Evolutionary conservation across 1,284 basidiomycete genomes (phyloP).

Genomic region (Microbotryum saponariae): DNA sequence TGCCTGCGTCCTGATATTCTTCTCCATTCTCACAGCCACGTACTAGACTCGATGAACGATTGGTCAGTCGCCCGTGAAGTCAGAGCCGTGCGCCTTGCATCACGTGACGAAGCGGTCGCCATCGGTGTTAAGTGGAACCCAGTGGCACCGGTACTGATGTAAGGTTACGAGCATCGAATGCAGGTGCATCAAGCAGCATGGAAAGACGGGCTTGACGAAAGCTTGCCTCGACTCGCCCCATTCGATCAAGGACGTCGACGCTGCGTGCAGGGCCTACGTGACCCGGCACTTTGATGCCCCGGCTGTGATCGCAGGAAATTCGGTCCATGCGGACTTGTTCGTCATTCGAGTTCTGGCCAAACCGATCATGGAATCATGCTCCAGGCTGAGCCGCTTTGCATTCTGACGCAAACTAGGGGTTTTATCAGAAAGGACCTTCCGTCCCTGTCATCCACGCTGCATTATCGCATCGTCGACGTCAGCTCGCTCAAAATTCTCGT

Average conservation of each 20-base stretch:
- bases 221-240: conserved; percentile 25
- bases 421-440: conserved; percentile 35
- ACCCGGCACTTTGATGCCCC: conserved; percentile 34
- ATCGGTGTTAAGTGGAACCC: too few species aligned
- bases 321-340: conserved; percentile 41
- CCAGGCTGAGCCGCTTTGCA: conserved; percentile 34
- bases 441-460: conserved; percentile 36
- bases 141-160: too few species aligned
- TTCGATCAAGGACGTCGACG: conserved; percentile 28
- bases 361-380: conserved; percentile 36
- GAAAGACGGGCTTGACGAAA: conserved; percentile 34
- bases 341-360: not conserved
- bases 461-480: conserved; percentile 43
- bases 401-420: conserved; percentile 38
- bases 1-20: too few species aligned
- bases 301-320: conserved; percentile 42
- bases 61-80: conserved; percentile 34
- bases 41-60: conserved; percentile 43
- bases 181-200: conserved; percentile 36
- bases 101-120: too few species aligned
- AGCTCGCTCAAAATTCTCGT: conserved; percentile 37
- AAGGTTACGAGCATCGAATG: too few species aligned
- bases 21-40: conserved; percentile 35
- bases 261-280: conserved; percentile 38
- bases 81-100: not conserved